These are phyloP conservation scores for Lepidium sativum DNA, from an alignment of 345 rosid genomes.

Conservation along the genomic window DNA sequence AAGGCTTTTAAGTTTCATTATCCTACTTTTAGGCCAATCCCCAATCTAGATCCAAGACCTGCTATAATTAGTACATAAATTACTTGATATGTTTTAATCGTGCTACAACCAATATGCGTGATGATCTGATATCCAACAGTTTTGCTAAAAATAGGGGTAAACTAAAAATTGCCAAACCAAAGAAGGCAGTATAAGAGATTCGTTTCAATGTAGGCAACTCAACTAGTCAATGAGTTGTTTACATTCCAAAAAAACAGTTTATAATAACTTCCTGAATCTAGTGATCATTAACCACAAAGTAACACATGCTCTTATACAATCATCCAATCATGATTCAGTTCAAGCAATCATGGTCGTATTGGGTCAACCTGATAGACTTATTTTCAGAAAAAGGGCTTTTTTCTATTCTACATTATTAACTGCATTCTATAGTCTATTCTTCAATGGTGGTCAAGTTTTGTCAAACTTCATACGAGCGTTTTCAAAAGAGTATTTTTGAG, in stretches of 20 bases:
- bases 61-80: neutral
- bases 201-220: neutral
- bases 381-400: neutral
- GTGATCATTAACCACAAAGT: neutral
- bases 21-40: neutral
- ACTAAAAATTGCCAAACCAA: neutral
- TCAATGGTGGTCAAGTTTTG: conserved; percentile 22
- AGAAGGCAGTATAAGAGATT: neutral
- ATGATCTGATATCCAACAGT: neutral
- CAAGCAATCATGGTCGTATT: conserved; percentile 1
- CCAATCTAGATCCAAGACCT: neutral
- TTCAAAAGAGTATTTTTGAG: neutral
- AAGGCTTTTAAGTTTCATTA: neutral
- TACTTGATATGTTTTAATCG: neutral
- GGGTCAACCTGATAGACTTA: neutral
- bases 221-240: too few species aligned
- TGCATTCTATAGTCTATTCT: neutral
- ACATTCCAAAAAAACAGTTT: too few species aligned
- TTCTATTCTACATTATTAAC: conserved; percentile 11
- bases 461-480: neutral
- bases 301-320: neutral
- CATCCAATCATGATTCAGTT: neutral
- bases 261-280: neutral
- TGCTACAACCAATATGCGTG: neutral
- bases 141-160: neutral